Conservation (phyloP, 768 basidiomycete species). For the Botryobasidium botryosum region DNA sequence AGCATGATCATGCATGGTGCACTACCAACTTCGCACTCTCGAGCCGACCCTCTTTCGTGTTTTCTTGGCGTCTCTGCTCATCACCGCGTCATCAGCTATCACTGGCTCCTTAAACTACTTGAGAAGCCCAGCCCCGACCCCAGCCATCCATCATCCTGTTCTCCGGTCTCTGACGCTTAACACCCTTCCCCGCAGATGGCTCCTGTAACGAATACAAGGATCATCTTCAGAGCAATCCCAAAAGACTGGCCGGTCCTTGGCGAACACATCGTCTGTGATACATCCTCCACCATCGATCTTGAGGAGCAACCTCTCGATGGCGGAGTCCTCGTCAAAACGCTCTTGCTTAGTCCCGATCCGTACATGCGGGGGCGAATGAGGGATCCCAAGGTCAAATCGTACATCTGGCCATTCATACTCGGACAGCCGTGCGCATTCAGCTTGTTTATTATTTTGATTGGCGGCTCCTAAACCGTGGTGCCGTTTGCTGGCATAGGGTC, state of each 20-base stretch:
- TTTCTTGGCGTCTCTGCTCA: too few relatives aligned
- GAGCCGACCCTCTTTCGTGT: too few relatives aligned
- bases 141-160: too few relatives aligned
- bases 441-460: too few relatives aligned
- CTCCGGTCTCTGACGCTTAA: too few relatives aligned
- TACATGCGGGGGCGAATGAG: constrained; percentile 29
- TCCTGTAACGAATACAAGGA: background rate
- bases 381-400: constrained; percentile 11
- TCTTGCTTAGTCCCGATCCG: constrained; percentile 32
- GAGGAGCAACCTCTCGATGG: constrained; percentile 30
- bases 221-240: background rate
- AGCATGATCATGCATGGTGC: background rate
- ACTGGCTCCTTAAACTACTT: too few relatives aligned
- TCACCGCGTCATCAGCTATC: too few relatives aligned
- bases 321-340: constrained; percentile 33
- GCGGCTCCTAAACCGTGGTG: constrained; percentile 14
- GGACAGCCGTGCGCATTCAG: background rate
- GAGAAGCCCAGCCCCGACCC: too few relatives aligned
- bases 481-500: constrained; percentile 21
- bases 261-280: background rate
- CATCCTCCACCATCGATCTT: too few relatives aligned
- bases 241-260: background rate
- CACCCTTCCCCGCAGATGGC: too few relatives aligned
- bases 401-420: constrained; percentile 13
- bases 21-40: too few relatives aligned